These are phyloP conservation scores for Albugo laibachii DNA, from an alignment of 352 stramenopile species.

Conservation along the genomic window DNA sequence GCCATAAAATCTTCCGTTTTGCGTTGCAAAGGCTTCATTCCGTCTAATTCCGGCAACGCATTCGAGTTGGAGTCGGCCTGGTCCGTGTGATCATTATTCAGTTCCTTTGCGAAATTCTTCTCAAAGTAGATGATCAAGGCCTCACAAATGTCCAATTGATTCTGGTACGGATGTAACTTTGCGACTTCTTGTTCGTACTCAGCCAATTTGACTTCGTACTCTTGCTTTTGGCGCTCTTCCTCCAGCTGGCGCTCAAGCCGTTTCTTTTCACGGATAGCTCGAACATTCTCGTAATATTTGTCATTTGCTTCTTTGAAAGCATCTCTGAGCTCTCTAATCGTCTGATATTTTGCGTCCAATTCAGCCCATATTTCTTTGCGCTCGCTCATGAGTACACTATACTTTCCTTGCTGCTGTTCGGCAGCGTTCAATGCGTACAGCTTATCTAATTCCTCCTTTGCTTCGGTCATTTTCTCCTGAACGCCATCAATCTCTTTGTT, in stretches of 20 bases:
- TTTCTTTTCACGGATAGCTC: slow-evolving; percentile 70
- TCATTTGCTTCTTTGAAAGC: slow-evolving; percentile 87
- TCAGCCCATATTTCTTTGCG: slow-evolving; percentile 82
- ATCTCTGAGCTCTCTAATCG: slow-evolving; percentile 74
- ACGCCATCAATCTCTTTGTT: slow-evolving; percentile 89
- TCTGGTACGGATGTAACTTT: slow-evolving; percentile 92
- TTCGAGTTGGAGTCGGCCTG: slow-evolving; percentile 3
- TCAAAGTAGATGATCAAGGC: slow-evolving; percentile 86
- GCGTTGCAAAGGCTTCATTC: slow-evolving; percentile 80
- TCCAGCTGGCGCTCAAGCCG: slow-evolving; percentile 67
- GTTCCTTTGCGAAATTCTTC: slow-evolving; percentile 78
- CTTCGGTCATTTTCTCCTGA: slow-evolving; percentile 81
- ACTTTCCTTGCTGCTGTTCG: slow-evolving; percentile 75
- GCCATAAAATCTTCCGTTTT: slow-evolving; percentile 76
- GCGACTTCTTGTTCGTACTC: slow-evolving; percentile 91
- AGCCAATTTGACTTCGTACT: slow-evolving; percentile 90
- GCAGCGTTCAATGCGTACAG: slow-evolving; percentile 79
- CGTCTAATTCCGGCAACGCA: slow-evolving; percentile 70
- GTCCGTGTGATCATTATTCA: slow-evolving; percentile 25
- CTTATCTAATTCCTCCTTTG: slow-evolving; percentile 77
- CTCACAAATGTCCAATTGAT: slow-evolving; percentile 91
- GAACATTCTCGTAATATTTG: slow-evolving; percentile 85
- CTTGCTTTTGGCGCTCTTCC: slow-evolving; percentile 50
- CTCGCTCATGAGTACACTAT: slow-evolving; percentile 65
- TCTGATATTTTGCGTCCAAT: slow-evolving; percentile 75